A percentile compares a stretch with the other conserved stretches of the same genome.
Evolutionary conservation across 2,329 filamentous ascomycete genomes (phyloP).

Genomic region (Ophiocordyceps australis): DNA sequence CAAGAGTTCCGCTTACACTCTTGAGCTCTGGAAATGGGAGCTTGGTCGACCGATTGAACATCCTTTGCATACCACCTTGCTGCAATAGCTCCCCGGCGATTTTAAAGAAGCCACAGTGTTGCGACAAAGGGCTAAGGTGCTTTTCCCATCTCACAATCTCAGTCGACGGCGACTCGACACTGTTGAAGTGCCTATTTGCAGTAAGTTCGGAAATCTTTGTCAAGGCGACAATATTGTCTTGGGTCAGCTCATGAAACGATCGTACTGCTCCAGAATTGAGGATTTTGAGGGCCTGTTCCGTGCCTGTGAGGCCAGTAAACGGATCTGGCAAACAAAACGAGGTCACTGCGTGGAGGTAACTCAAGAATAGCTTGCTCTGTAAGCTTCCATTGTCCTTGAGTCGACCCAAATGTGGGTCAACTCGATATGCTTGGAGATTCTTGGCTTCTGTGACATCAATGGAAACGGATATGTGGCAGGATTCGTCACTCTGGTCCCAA

Average conservation of each 20-base stretch:
- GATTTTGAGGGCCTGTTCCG: slow-evolving; percentile 29
- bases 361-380: slow-evolving; percentile 28
- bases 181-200: neutral
- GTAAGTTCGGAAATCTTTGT: neutral
- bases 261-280: slow-evolving; percentile 24
- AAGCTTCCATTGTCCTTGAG: slow-evolving; percentile 29
- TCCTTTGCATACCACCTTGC: no score
- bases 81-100: neutral
- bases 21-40: neutral
- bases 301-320: slow-evolving; percentile 29
- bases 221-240: neutral
- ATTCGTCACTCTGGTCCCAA: no score
- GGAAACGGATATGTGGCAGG: slow-evolving; percentile 17
- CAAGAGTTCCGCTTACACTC: neutral
- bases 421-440: slow-evolving; percentile 19
- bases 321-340: slow-evolving; percentile 28
- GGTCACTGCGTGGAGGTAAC: slow-evolving; percentile 33
- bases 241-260: slow-evolving; percentile 12
- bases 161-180: no score
- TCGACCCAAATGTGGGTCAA: slow-evolving; percentile 27
- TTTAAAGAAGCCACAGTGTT: slow-evolving; percentile 1
- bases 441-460: slow-evolving; percentile 8
- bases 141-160: no score
- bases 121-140: slow-evolving; percentile 1
- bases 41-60: neutral